Conservation (phyloP, 2,329 filamentous ascomycete species). For the Pestalotiopsis sp. region DNA sequence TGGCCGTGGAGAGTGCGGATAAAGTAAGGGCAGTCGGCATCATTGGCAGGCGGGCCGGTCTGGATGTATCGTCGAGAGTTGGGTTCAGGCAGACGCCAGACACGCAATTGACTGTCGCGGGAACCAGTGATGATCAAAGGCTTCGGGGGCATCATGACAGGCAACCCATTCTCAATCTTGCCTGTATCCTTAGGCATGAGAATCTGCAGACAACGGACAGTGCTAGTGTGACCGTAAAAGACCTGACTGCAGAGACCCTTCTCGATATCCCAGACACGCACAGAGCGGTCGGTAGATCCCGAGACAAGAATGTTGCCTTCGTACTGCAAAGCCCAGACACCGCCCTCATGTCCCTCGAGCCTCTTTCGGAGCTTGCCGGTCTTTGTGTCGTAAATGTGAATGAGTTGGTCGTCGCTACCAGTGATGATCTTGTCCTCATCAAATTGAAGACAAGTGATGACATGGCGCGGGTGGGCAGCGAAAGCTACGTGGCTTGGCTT, state of each 20-base stretch:
- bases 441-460: conserved; percentile 97
- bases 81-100: conserved; percentile 89
- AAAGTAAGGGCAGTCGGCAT: conserved; percentile 90
- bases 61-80: conserved; percentile 80
- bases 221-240: conserved; percentile 97
- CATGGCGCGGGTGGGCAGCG: conserved; percentile 92
- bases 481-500: conserved; percentile 93
- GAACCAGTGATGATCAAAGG: conserved; percentile 97
- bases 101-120: conserved; percentile 87
- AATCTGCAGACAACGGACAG: conserved; percentile 93
- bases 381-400: conserved; percentile 97
- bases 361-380: conserved; percentile 83
- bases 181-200: conserved; percentile 83
- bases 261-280: conserved; percentile 99
- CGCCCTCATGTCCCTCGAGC: conserved; percentile 91
- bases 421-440: conserved; percentile 98
- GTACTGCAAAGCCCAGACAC: conserved; percentile 97
- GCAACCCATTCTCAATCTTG: conserved; percentile 68
- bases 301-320: conserved; percentile 94
- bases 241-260: conserved; percentile 90
- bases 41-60: conserved; percentile 71
- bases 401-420: conserved; percentile 95
- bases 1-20: conserved; percentile 86
- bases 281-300: conserved; percentile 92
- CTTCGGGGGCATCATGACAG: conserved; percentile 89